Conservation (phyloP, 2,329 filamentous ascomycete species). For the Fusarium tanahbumbuense region DNA sequence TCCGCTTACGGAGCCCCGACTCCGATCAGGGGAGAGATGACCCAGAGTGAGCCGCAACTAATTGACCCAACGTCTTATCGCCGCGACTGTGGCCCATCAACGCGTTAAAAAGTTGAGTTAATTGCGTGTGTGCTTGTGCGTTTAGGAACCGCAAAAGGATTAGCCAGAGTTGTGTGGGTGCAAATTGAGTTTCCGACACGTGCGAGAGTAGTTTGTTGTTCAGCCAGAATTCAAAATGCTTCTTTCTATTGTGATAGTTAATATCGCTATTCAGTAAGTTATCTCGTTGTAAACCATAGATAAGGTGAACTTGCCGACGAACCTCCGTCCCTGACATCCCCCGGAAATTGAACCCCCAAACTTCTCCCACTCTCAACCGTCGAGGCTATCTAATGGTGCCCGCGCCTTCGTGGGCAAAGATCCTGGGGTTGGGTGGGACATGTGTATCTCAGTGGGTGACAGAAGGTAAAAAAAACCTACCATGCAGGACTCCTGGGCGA, state of each 20-base stretch:
- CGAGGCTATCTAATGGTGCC: conserved; percentile 39
- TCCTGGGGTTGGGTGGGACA: conserved; percentile 41
- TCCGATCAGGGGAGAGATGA: conserved; percentile 4
- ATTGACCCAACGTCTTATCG: conserved; percentile 27
- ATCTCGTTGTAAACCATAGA: conserved; percentile 26
- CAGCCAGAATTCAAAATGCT: conserved; percentile 21
- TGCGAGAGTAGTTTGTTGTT: conserved; percentile 27
- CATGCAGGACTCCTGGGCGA: background rate
- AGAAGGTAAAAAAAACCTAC: background rate
- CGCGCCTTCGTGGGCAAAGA: conserved; percentile 34
- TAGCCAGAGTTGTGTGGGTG: conserved; percentile 27
- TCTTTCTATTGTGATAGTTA: conserved; percentile 22
- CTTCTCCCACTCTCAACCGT: conserved; percentile 34
- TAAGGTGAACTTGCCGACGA: conserved; percentile 22
- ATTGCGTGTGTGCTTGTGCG: conserved; percentile 27
- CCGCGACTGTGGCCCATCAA: conserved; percentile 11
- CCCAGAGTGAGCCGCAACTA: conserved; percentile 10
- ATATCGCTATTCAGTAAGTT: conserved; percentile 6
- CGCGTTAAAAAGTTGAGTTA: conserved; percentile 21
- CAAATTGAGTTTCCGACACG: background rate
- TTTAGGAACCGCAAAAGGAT: conserved; percentile 29
- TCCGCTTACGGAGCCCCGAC: conserved; percentile 29
- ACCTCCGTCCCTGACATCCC: conserved; percentile 12
- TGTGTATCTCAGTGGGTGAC: conserved; percentile 13
- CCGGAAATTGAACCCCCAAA: conserved; percentile 30